Percentiles rank a stretch among this genome's conserved stretches.
These are phyloP conservation scores for Canna indica DNA, from an alignment of 176 grass and related monocot species.

Conservation along the genomic window DNA sequence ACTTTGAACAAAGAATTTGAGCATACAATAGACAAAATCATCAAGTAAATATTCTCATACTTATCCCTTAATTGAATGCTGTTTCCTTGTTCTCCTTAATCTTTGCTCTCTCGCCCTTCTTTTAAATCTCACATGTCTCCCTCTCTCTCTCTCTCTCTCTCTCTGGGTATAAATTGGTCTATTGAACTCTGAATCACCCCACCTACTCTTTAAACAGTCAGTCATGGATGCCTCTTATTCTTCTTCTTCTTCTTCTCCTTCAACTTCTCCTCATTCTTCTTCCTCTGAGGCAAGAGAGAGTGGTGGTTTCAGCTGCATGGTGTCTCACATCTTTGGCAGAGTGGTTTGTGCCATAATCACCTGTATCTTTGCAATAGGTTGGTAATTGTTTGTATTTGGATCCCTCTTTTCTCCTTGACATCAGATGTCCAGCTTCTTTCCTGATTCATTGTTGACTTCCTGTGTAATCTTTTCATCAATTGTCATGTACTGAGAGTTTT, in stretches of 20 bases:
- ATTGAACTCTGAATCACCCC: neutral
- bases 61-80: too few relatives aligned
- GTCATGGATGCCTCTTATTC: constrained; percentile 9
- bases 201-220: neutral
- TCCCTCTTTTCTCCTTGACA: neutral
- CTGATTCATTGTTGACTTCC: neutral
- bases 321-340: constrained; percentile 17
- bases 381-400: neutral
- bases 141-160: too few relatives aligned
- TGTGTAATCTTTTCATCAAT: neutral
- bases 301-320: constrained; percentile 9
- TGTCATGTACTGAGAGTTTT: neutral
- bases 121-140: too few relatives aligned
- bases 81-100: too few relatives aligned
- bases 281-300: neutral
- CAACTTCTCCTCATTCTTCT: neutral
- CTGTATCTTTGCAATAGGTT: constrained; percentile 23
- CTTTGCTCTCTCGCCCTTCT: too few relatives aligned
- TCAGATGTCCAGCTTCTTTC: neutral
- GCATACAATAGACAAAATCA: too few relatives aligned
- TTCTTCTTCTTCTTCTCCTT: neutral
- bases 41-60: too few relatives aligned
- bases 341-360: constrained; percentile 17
- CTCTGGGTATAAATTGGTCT: neutral
- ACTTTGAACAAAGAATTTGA: too few relatives aligned